Conservation (phyloP, 495 filamentous ascomycete species). For the Parathielavia hyrcaniae region DNA sequence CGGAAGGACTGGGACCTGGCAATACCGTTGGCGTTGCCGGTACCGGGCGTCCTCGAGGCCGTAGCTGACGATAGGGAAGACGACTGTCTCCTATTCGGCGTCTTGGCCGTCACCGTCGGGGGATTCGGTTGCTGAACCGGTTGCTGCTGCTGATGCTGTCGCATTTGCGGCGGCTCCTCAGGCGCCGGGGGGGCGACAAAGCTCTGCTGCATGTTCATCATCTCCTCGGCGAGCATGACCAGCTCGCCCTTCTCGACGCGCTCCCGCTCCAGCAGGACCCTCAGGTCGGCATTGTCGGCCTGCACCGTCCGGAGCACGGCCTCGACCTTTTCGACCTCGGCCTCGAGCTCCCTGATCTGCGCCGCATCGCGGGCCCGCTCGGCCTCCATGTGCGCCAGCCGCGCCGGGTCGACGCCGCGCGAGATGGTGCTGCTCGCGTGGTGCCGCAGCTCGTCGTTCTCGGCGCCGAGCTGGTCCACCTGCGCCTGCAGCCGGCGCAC, state of each 20-base stretch:
- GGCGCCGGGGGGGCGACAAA: slow-evolving; percentile 16
- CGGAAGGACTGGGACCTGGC: background rate
- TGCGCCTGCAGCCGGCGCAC: slow-evolving; percentile 65
- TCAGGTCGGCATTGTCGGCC: slow-evolving; percentile 57
- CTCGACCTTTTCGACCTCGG: slow-evolving; percentile 63
- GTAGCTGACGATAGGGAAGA: background rate
- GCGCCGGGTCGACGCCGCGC: slow-evolving; percentile 50
- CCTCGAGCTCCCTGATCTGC: slow-evolving; percentile 53
- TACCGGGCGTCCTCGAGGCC: background rate
- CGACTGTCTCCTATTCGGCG: slow-evolving; percentile 13
- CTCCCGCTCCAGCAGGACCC: slow-evolving; percentile 64
- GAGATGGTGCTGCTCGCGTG: slow-evolving; percentile 56
- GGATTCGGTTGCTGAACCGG: too few species aligned
- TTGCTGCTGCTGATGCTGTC: background rate
- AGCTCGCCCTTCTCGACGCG: slow-evolving; percentile 89
- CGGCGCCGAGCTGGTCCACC: slow-evolving; percentile 57
- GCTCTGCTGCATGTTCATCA: slow-evolving; percentile 56
- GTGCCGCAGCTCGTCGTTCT: slow-evolving; percentile 62
- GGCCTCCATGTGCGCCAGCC: slow-evolving; percentile 39
- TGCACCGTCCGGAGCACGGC: slow-evolving; percentile 60
- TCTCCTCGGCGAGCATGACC: slow-evolving; percentile 85
- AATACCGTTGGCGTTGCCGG: background rate
- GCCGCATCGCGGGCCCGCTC: slow-evolving; percentile 47
- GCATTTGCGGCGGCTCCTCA: background rate
- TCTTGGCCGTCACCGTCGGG: background rate